These are phyloP conservation scores for Galerina sulciceps DNA, from an alignment of 768 basidiomycete species.

Conservation along the genomic window DNA sequence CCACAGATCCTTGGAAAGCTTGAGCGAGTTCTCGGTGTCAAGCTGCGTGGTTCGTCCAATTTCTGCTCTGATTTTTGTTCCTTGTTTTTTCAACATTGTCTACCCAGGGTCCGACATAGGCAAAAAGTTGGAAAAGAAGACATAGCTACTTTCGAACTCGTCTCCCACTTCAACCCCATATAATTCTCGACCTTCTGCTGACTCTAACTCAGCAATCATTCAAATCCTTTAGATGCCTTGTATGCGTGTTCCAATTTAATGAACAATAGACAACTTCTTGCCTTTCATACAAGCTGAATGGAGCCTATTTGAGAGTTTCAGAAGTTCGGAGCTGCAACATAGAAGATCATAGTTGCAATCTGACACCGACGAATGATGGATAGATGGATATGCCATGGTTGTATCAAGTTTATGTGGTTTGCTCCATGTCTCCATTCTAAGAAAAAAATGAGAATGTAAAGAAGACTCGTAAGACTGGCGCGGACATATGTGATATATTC, in stretches of 20 bases:
- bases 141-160: slow-evolving; percentile 2
- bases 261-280: not conserved
- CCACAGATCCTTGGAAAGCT: slow-evolving; percentile 87
- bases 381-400: not conserved
- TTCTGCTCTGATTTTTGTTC: not conserved
- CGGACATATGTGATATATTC: slow-evolving; percentile 83
- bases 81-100: slow-evolving; percentile 8
- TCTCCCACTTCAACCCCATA: not conserved
- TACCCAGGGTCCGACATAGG: slow-evolving; percentile 76
- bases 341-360: not conserved
- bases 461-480: no score
- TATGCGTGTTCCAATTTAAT: not conserved
- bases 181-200: slow-evolving; percentile 5
- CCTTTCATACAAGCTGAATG: not conserved
- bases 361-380: not conserved
- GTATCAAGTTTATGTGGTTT: slow-evolving; percentile 30
- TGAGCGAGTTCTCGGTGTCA: slow-evolving; percentile 84
- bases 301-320: not conserved
- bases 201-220: slow-evolving; percentile 6
- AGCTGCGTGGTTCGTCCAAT: slow-evolving; percentile 74
- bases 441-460: no score
- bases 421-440: slow-evolving; percentile 92
- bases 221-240: not conserved
- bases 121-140: slow-evolving; percentile 84
- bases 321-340: not conserved